Conservation (phyloP, 148 eudicot species). For the Rhododendron kiyosumense region DNA sequence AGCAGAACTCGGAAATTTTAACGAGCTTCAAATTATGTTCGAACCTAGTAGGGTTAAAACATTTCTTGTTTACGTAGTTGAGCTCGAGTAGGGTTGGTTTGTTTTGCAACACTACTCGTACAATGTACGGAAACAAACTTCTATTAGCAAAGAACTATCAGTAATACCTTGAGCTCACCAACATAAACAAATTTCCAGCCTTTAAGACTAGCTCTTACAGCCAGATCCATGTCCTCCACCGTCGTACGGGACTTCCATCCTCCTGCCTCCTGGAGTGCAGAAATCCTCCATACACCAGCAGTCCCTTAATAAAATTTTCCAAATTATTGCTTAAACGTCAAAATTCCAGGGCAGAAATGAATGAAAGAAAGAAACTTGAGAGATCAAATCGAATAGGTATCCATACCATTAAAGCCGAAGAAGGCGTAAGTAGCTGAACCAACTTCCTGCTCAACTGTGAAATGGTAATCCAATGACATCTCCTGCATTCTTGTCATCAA, state of each 20-base stretch:
- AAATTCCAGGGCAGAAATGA: neutral
- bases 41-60: neutral
- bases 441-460: constrained; percentile 77
- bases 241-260: constrained; percentile 83
- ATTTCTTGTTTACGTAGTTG: neutral
- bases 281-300: constrained; percentile 77
- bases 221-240: constrained; percentile 83
- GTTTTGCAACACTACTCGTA: neutral
- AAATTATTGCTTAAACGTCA: neutral
- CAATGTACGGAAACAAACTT: neutral
- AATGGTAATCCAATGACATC: constrained; percentile 77
- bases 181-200: constrained; percentile 80
- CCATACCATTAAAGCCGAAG: constrained; percentile 73
- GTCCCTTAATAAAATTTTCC: constrained; percentile 36
- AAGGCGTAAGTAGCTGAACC: constrained; percentile 61
- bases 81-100: neutral
- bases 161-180: constrained; percentile 53
- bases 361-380: neutral
- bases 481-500: constrained; percentile 87
- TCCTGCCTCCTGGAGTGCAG: constrained; percentile 75
- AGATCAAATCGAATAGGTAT: neutral
- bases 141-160: neutral
- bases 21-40: neutral
- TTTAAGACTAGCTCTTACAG: constrained; percentile 76
- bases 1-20: neutral